Evolutionary conservation across 768 basidiomycete genomes (phyloP), one percentile per base, ranked within the genome.

Genomic region (Suillus clintonianus): DNA sequence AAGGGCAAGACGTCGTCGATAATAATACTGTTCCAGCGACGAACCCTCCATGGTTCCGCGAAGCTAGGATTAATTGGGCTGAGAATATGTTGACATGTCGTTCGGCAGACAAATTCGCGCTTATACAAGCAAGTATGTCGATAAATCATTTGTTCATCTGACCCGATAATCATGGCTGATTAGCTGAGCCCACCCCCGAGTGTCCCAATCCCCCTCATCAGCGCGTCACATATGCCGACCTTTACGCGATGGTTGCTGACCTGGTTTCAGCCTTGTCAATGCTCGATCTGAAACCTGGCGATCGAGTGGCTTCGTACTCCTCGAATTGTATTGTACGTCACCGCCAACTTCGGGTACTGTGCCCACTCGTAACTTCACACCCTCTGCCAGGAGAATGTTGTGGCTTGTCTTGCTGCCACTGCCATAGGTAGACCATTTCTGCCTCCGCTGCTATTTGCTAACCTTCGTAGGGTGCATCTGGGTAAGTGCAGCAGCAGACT

Each of bases 401-500:
- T 80, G 19, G 85, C 86, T 2, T 89, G 85, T 72, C 83, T 91
- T 32, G 89, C 89, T 8, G 81, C 89, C 19, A 78, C 87, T 43
- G 89, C 90, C 24, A 77, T 92, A 58, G 91, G 83, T 69, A 43
- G 57, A 71, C 50, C 2, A 50, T 62, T 57, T 39, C 45, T 47
- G 3, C 30, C 24, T 59, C 41, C 30, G 8, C 8, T 43, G 7
- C 30, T 30, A n/a, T 41, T 58, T 45, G 60, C 51, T 43, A 14
- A 47, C 45, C 39, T 22, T 63, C 36, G 22, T 59, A 78, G 77
- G 88, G 53, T 90, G 82, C n/a, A 90, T 94, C 48, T 94, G 91
- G 89, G 90, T 91, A 50, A 88, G 86, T 69, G 90, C 90, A 15
- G 90, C 91, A 19, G 86, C 91, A 17, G 92, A 94, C 75, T 93